Base-by-base conservation (phyloP, 164 flowering plant genomes). In the Liquidambar formosana region DNA sequence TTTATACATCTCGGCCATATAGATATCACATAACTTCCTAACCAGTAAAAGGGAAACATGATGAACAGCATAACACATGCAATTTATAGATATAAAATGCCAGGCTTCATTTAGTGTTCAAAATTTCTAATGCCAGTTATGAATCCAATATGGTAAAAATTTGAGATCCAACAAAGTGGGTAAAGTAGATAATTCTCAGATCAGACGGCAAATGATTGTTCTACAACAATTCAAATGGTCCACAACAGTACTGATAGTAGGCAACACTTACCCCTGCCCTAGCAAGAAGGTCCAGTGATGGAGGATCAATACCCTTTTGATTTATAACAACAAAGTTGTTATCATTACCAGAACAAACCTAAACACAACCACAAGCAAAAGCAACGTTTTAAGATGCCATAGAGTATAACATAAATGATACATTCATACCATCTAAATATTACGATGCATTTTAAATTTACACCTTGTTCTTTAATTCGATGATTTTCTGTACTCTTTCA, bases 231-330 rank as follows among this genome's bases (percentile, higher is more conserved):
- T 10, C 6, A 16, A 18, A 57, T 22, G 14, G 60, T 61, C 18
- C 28, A 38, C 1, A 16, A 51, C 10, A 51, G 19, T 28, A 28
- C 2, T 41, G 0, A 48, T 27, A 61, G 28, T 8, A 22, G 16
- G 45, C 13, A 41, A 63, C 21, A 82, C 96, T 80, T 76, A 96
- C 99, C 84, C 99, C 99, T 58, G 85, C 98, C 72, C 92, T 85
- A 23, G 96, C 95, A 80, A 96, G 97, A 71, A 96, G 86, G 69
- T 96, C 98, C 72, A 96, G 66, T 13, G 98, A 96, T 71, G 95
- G 97, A 22, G 97, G 99, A 79, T 93, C 99, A 79, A 96, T 92
- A 61, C 99, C 99, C 74, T 96, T 91, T 65, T 93, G 99, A 82
- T 96, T 96, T 60, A 96, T 91, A 38, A 96, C 88, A 69, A 93